phyloP scores from a whole-genome alignment of 441 rosid genomes.

The Erodium trifolium region DNA sequence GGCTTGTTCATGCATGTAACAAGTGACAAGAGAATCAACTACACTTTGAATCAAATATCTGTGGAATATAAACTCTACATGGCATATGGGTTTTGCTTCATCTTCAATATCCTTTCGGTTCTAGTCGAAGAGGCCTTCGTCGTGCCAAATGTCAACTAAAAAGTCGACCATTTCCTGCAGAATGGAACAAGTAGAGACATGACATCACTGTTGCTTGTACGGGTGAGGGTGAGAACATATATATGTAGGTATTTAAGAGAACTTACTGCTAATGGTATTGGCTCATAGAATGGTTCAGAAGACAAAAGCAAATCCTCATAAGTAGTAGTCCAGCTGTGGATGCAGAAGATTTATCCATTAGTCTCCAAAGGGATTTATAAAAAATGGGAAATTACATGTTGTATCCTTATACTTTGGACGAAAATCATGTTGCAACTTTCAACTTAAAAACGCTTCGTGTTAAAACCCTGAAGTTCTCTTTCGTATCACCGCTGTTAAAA shows the following conservation, averaged over 20 bases:
- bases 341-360: slow-evolving; percentile 11
- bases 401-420: too few species aligned
- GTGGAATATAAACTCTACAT: slow-evolving; percentile 9
- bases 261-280: slow-evolving; percentile 53
- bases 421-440: too few species aligned
- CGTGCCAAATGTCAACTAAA: slow-evolving; percentile 47
- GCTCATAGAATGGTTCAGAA: slow-evolving; percentile 40
- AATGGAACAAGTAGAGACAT: slow-evolving; percentile 10
- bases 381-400: too few species aligned
- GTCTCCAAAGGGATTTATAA: too few species aligned
- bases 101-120: slow-evolving; percentile 8
- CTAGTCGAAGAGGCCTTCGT: slow-evolving; percentile 49
- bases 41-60: slow-evolving; percentile 9
- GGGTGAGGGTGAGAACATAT: background rate
- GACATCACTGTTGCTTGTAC: slow-evolving; percentile 11
- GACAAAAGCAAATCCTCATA: slow-evolving; percentile 46
- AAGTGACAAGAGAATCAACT: background rate
- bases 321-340: slow-evolving; percentile 48
- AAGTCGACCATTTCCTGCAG: slow-evolving; percentile 64
- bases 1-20: background rate
- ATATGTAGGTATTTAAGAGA: background rate
- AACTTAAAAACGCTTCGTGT: too few species aligned
- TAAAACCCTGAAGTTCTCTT: too few species aligned
- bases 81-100: slow-evolving; percentile 16
- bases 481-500: too few species aligned